These are phyloP conservation scores for Candida awuae DNA, from an alignment of 805 yeast genomes.

Conservation along the genomic window DNA sequence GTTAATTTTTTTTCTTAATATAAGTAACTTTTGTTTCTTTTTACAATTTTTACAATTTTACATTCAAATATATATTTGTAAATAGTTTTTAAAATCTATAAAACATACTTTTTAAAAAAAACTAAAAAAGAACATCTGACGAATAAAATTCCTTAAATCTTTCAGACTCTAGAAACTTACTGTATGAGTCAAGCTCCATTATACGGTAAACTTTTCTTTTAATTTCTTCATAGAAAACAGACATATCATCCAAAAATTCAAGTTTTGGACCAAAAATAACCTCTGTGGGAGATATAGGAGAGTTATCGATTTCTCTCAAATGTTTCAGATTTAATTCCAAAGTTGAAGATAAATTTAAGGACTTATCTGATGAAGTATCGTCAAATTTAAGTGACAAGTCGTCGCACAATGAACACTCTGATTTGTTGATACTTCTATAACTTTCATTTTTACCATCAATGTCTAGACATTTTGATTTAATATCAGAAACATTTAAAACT, in stretches of 20 bases:
- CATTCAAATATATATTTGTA: not conserved
- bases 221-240: constrained; percentile 41
- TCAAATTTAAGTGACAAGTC: too few species aligned
- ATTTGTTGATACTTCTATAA: not conserved
- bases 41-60: not conserved
- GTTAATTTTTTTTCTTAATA: constrained; percentile 7
- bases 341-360: not conserved
- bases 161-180: constrained; percentile 50
- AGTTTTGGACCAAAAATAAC: constrained; percentile 29
- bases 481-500: constrained; percentile 2
- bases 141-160: constrained; percentile 28
- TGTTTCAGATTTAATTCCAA: constrained; percentile 7
- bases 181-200: constrained; percentile 68
- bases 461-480: not conserved
- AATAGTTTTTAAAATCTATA: not conserved
- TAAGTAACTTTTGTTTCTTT: not conserved
- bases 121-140: not conserved
- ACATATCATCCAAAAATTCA: constrained; percentile 30
- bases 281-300: constrained; percentile 28
- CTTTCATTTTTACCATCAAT: not conserved
- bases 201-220: constrained; percentile 43
- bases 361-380: not conserved
- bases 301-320: constrained; percentile 1
- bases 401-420: too few species aligned
- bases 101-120: not conserved